Evolutionary conservation across 2,329 filamentous ascomycete genomes (phyloP), one percentile per base, ranked within the genome.

Genomic region (Cryoendolithus antarcticus): DNA sequence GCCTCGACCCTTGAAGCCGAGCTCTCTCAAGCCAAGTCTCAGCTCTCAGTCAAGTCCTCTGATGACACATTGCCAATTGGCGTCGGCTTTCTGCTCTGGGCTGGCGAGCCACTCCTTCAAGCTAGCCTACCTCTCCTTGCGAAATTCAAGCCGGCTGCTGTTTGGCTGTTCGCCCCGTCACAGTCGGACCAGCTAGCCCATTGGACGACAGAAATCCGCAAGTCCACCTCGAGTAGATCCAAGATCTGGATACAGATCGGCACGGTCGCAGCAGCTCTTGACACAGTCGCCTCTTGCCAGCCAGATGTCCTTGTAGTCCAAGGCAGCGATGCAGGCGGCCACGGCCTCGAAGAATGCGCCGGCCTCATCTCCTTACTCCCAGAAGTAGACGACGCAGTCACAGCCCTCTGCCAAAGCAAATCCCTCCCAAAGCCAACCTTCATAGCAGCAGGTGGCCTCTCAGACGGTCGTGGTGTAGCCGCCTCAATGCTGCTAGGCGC

Each of bases 131-230:
- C 70, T 1, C 46, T 80, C 9, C 60, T 83, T 11, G 52, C 53
- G 15, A 59, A 63, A 43, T 49, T 50, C 41, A 43, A 38, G n/a
- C 76, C 77, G 2, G 70, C 69, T 2, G 77, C 75, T 0, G 64
- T 78, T 6, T 83, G 79, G 79, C 66, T 83, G 34, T 82, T 82
- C 50, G 78, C 77, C 2, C 75, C 76, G 2, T 59, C 63, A 4
- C 54, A 65, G 15, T 53, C 62, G 12, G 59, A 63, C 10, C 57
- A 54, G 32, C 52, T 60, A 39, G 39, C 37, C 15, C 55, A 37
- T 32, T 64, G 54, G 59, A 52, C 54, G 13, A 44, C 37, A 21
- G 52, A 53, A 15, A 53, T 51, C 6, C 52, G 62, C 15, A 36
- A 44, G 4, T 56, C 46, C 8, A 60, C 59, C 50, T 31, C 62